phyloP scores from a whole-genome alignment of 169 alveolate species.

The Plasmodium knowlesi region DNA sequence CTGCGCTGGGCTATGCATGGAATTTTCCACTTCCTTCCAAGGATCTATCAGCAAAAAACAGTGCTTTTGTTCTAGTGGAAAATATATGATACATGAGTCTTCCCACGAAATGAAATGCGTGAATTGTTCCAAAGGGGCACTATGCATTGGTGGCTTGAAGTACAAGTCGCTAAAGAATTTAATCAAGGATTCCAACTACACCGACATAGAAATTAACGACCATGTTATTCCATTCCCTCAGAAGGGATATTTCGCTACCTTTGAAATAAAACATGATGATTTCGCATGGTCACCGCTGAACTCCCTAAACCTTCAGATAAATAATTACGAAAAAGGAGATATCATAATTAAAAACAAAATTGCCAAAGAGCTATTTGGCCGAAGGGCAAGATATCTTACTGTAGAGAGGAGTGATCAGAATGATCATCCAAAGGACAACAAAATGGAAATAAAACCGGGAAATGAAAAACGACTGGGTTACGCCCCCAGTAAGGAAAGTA shows the following conservation, averaged over 20 bases:
- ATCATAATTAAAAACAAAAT: constrained; percentile 15
- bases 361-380: neutral
- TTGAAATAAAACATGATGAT: constrained; percentile 54
- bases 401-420: neutral
- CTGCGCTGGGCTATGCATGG: constrained; percentile 86
- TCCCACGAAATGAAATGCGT: constrained; percentile 75
- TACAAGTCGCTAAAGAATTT: constrained; percentile 72
- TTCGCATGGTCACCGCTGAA: constrained; percentile 61
- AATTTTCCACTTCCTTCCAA: constrained; percentile 83
- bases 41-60: constrained; percentile 84
- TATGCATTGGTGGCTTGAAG: constrained; percentile 84
- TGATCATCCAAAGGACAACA: neutral
- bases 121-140: constrained; percentile 81
- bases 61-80: constrained; percentile 83
- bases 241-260: constrained; percentile 70
- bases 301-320: constrained; percentile 33
- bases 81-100: constrained; percentile 78
- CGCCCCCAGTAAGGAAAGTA: neutral
- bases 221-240: constrained; percentile 72
- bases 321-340: constrained; percentile 40
- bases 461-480: neutral
- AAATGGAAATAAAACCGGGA: neutral
- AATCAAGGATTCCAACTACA: constrained; percentile 66
- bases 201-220: constrained; percentile 57
- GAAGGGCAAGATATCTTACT: neutral